Base-by-base conservation (phyloP, 257 asterid species). In the Solanum pennellii region DNA sequence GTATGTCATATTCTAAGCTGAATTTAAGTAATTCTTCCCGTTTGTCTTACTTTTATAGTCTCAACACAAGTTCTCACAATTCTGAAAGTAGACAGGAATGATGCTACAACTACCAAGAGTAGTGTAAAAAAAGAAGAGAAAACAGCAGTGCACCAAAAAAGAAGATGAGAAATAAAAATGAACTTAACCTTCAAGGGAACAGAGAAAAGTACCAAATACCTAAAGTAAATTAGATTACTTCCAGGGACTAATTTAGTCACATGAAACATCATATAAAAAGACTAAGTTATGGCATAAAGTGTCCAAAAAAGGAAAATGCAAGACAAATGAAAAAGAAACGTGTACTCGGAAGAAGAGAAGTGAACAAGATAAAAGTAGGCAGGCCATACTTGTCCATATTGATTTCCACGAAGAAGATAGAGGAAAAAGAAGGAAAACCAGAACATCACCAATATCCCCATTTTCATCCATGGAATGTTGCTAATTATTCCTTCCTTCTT, bases 371-470 rank as follows among this genome's bases (percentile, higher is more conserved):
- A 74, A 74, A 74, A 74, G 82, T 37, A 11, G 31, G 12, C 92
- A 31, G 33, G 35, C 35, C 35, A 47, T 91, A 96, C 99, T 82
- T 93, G 96, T 87, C 98, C 95, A 82, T 91, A 76, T 88, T 93
- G 91, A 84, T 95, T 95, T 85, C 99, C 99, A n/a, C 98, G 98
- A 87, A 94, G 94, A 88, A 96, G 93, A 86, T 94, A 91, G 83
- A 94, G 62, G 39, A 90, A 49, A 82, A 94, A 91, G 88, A 94
- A 96, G 37, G 94, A 91, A 86, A 93, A 72, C 99, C 99, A 96
- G 86, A 95, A 89, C 83, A 92, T 45, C 45, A 93, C 52, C 87
- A 95, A 88, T 90, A 89, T 18, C 75, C 94, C 95, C 65, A 95
- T 76, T 92, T 94, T 96, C 90, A 86, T 6, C 95, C 94, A 91